Percentiles rank a stretch among this genome's conserved stretches.
Evolutionary conservation across 306 rosid genomes (phyloP).

Genomic region (Potentilla sterilis): DNA sequence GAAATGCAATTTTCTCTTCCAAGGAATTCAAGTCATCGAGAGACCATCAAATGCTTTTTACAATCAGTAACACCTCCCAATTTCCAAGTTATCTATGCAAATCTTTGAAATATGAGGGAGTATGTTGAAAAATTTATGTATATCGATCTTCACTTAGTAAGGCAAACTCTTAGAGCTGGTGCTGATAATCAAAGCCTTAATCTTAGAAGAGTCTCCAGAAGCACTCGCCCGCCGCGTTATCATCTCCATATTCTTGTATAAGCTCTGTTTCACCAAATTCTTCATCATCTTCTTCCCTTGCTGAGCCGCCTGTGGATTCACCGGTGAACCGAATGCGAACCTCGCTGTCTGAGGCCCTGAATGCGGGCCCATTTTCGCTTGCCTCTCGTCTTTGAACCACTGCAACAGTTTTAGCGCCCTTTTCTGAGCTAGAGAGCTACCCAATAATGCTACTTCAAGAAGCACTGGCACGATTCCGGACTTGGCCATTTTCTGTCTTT

Average conservation of each 20-base stretch:
- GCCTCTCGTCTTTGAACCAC: conserved; percentile 87
- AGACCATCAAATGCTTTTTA: conserved; percentile 6
- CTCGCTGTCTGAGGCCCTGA: conserved; percentile 91
- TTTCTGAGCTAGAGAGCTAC: conserved; percentile 78
- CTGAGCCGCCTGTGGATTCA: conserved; percentile 43
- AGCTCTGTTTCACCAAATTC: conserved; percentile 83
- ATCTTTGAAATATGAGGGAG: background rate
- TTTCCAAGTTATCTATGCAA: background rate
- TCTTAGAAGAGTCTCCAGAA: conserved; percentile 46
- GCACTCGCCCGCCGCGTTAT: conserved; percentile 73
- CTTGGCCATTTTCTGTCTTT: conserved; percentile 65
- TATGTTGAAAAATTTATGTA: background rate
- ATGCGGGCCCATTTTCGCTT: conserved; percentile 73
- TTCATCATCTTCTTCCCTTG: conserved; percentile 89
- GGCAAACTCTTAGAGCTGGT: conserved; percentile 95
- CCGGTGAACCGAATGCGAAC: conserved; percentile 57
- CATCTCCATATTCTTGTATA: conserved; percentile 77
- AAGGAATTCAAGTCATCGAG: background rate
- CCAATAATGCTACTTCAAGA: conserved; percentile 75
- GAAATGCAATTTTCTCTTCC: conserved; percentile 4
- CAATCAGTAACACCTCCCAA: conserved; percentile 5
- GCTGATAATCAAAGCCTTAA: conserved; percentile 71
- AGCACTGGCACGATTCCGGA: conserved; percentile 72
- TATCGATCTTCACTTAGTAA: conserved; percentile 36
- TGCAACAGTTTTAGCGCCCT: conserved; percentile 80